Percentiles rank a stretch among this genome's conserved stretches.
phyloP scores from a whole-genome alignment of 2,329 filamentous ascomycete genomes.

The Allantophomopsis cytisporea region DNA sequence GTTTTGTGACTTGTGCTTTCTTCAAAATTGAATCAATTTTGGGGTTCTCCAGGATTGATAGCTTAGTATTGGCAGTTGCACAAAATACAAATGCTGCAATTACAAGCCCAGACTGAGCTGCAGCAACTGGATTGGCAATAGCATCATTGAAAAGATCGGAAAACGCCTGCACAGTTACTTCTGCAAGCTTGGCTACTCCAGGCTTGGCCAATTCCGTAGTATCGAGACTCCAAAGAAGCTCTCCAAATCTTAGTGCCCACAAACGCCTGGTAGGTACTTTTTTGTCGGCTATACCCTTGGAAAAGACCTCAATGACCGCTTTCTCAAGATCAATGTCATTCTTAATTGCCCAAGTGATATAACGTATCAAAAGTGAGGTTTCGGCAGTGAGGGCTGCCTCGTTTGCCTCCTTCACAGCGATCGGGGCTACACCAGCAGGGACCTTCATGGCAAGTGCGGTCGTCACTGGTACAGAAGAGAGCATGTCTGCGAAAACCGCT shows the following conservation, averaged over 20 bases:
- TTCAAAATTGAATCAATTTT: slow-evolving; percentile 43
- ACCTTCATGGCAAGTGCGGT: slow-evolving; percentile 51
- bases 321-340: slow-evolving; percentile 49
- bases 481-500: slow-evolving; percentile 68
- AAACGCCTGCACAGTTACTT: slow-evolving; percentile 38
- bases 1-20: slow-evolving; percentile 46
- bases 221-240: slow-evolving; percentile 48
- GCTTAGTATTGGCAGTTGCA: slow-evolving; percentile 42
- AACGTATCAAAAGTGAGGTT: slow-evolving; percentile 54
- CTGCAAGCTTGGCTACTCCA: slow-evolving; percentile 34
- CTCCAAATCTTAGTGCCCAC: slow-evolving; percentile 67
- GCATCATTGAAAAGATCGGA: slow-evolving; percentile 67
- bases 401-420: slow-evolving; percentile 77
- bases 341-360: slow-evolving; percentile 48
- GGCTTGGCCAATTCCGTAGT: slow-evolving; percentile 31
- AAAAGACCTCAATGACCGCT: slow-evolving; percentile 52
- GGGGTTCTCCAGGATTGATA: slow-evolving; percentile 36
- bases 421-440: slow-evolving; percentile 47
- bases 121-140: slow-evolving; percentile 60
- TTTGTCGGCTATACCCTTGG: slow-evolving; percentile 79
- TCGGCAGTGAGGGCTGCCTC: slow-evolving; percentile 70
- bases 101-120: slow-evolving; percentile 73
- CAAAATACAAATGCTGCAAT: slow-evolving; percentile 64
- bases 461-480: slow-evolving; percentile 50
- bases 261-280: slow-evolving; percentile 61